These are phyloP conservation scores for Bretziella fagacearum DNA, from an alignment of 2,329 filamentous ascomycete genomes.

Conservation along the genomic window DNA sequence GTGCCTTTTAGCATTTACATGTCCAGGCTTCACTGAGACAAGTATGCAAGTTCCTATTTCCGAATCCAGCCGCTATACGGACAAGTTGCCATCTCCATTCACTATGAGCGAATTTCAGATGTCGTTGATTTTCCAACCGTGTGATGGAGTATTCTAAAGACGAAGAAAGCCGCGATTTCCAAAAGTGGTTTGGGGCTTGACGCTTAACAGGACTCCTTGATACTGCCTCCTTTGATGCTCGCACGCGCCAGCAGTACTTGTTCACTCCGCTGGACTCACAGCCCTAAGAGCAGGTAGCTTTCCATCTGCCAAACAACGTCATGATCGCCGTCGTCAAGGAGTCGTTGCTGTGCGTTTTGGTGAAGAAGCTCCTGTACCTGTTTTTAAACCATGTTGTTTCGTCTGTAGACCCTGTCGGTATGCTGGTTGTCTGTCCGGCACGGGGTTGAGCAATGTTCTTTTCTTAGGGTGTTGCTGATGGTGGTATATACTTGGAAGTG, in stretches of 20 bases:
- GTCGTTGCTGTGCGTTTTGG: background rate
- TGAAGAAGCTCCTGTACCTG: background rate
- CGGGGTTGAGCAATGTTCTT: too few relatives aligned
- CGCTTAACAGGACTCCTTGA: background rate
- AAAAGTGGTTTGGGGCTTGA: background rate
- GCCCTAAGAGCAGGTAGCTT: background rate
- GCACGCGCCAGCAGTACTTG: background rate
- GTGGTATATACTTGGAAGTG: background rate
- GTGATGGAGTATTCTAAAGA: background rate
- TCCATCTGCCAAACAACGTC: background rate
- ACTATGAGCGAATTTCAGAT: background rate
- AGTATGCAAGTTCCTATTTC: background rate
- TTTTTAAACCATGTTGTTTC: conserved; percentile 1
- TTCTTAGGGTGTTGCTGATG: background rate
- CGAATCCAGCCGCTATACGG: background rate
- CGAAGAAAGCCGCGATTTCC: background rate
- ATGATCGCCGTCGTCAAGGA: background rate
- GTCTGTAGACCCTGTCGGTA: background rate
- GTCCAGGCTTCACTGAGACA: too few relatives aligned
- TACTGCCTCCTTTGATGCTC: background rate
- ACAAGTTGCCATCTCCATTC: background rate
- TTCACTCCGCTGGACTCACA: background rate
- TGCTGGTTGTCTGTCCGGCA: too few relatives aligned
- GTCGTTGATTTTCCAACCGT: background rate
- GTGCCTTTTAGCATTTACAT: too few relatives aligned